Percentiles rank a stretch among this genome's conserved stretches.
phyloP scores from a whole-genome alignment of 768 basidiomycete species.

The Psilocybe azurescens region DNA sequence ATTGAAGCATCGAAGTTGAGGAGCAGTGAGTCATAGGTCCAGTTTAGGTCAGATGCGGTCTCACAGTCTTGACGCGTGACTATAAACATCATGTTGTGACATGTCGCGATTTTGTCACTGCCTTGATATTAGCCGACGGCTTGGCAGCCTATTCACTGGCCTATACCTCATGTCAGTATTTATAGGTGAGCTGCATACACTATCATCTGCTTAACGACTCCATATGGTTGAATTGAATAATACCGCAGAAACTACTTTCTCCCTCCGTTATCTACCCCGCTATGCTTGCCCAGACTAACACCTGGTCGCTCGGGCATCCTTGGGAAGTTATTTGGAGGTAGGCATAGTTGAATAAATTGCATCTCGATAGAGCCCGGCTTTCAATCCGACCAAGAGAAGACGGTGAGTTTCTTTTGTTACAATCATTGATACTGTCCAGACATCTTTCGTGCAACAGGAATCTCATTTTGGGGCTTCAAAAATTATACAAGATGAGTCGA shows the following conservation, averaged over 20 bases:
- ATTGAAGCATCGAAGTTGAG: neutral
- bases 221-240: too few species aligned
- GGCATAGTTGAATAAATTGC: neutral
- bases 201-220: too few species aligned
- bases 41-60: neutral
- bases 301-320: neutral
- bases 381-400: neutral
- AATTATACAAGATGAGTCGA: too few species aligned
- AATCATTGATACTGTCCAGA: neutral
- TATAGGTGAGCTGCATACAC: too few species aligned
- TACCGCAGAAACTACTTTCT: slow-evolving; percentile 4
- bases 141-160: neutral
- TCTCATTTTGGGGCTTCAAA: neutral
- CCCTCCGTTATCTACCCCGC: neutral
- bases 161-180: too few species aligned
- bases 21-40: slow-evolving; percentile 11
- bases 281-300: too few species aligned
- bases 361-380: neutral
- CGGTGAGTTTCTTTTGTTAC: neutral
- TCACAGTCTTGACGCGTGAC: slow-evolving; percentile 22
- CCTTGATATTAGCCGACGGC: slow-evolving; percentile 7
- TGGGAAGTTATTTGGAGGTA: neutral
- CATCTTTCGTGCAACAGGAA: neutral
- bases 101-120: slow-evolving; percentile 21
- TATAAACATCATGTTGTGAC: slow-evolving; percentile 26